Base-by-base conservation (phyloP, 257 asterid genomes). In the Solanum clarkiae region DNA sequence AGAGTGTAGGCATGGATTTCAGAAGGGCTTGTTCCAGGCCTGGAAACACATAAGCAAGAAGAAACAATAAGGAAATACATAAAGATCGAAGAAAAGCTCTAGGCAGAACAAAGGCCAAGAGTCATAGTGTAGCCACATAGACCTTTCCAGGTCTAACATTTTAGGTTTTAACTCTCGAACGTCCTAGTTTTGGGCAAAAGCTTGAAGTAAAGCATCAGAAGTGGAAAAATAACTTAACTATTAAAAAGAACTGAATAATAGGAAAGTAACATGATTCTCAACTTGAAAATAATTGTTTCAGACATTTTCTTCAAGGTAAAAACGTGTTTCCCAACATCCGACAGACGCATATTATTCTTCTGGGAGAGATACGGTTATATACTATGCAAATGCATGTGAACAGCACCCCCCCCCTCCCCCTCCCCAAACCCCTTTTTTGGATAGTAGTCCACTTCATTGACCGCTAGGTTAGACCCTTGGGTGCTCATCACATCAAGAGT, bases 11-110 rank as follows among this genome's bases (percentile, higher is more conserved):
- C 97, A 47, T 85, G 91, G 85, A 96, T 96, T 60, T 93, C 98
- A 42, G 96, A 92, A 55, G 99, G 98, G 87, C 97, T 91, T 36
- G 98, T 93, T 3, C 98, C 99, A n/a, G 99, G 98, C 93, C 98
- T 96, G 94, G 72, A 81, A 80, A 85, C 68, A 87, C 22, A 49
- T 24, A 8, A 49, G 62, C 22, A 74, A 44, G 22, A 29, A 15
- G n/a, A 60, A 49, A 3, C 15, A 14, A 7, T n/a, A 49, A 51
- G 55, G 10, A 51, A 24, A 75, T 49, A 51, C 82, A 75, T 49
- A 51, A 62, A 75, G 20, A 24, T 75, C 4, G 22, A 49, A 74
- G 42, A 74, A 29, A 13, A 74, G 57, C 81, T 74, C n/a, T 74
- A 8, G 42, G 59, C 81, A 74, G 81, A 74, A 74, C 10, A 74